Base-by-base conservation (phyloP, 2,329 filamentous ascomycete species). In the Diaporthe sp. region DNA sequence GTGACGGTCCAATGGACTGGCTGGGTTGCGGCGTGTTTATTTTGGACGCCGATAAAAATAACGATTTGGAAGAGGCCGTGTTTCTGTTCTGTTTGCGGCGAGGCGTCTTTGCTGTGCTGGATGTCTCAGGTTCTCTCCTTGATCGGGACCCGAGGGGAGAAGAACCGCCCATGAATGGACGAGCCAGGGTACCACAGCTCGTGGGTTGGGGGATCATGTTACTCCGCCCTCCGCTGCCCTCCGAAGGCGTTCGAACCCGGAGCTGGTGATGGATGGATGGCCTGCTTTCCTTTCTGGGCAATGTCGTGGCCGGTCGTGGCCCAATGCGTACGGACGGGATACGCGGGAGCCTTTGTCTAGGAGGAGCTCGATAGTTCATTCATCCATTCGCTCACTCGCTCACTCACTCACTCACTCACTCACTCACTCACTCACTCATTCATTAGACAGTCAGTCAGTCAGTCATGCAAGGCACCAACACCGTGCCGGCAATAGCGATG, bases 111-210 rank as follows among this genome's bases (percentile, higher is more conserved):
- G 65, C 65, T 68, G 65, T 68, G 65, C 46, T 68, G 65, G 31
- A 68, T 39, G 65, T 68, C 65, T 68, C 65, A 68, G 65, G 46
- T 68, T 68, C 65, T 68, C 31, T 68, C 65, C 65, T 53, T 68
- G 65, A 53, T 68, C 65, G 46, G 65, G 65, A 68, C 31, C 65
- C 65, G 65, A 68, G 65, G 34, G 46, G 15, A 19, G n/a, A 15
- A 15, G 46, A 25, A 37, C 6, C 28, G 37, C 6, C 57, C 34
- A 61, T 39, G 62, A 25, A 49, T 9, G 62, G 19, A 25, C 42
- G 46, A 53, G 31, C 15, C 17, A 19, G 12, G 25, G 39, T 65
- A 31, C 61, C 61, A 49, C 31, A 39, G 22, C 46, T 68, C 65
- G 46, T 68, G 65, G 46, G 65, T 53, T 68, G 65, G 65, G 62